Percentiles rank a stretch among this genome's conserved stretches.
phyloP scores from a whole-genome alignment of 2,329 filamentous ascomycete species.

The Trichoderma endophyticum region DNA sequence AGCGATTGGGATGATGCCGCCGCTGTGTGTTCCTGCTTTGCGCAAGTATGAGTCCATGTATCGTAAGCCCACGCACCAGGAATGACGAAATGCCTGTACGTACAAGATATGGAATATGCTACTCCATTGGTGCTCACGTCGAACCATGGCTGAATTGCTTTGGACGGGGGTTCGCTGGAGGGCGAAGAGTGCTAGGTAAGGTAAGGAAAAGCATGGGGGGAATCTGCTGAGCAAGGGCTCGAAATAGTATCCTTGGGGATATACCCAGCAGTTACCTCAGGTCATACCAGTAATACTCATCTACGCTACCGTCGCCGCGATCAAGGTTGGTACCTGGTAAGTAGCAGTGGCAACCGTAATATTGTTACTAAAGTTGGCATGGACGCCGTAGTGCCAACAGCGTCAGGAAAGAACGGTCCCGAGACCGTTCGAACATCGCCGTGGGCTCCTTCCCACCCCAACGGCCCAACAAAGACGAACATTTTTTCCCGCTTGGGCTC shows the following conservation, averaged over 20 bases:
- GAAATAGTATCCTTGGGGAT: neutral
- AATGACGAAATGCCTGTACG: neutral
- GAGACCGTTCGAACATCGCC: neutral
- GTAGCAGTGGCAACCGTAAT: neutral
- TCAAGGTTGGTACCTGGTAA: neutral
- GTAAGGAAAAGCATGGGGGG: neutral
- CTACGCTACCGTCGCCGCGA: neutral
- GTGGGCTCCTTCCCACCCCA: neutral
- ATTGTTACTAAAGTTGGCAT: constrained; percentile 11
- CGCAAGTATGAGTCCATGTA: neutral
- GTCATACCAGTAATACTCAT: neutral
- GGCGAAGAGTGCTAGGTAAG: too few relatives aligned
- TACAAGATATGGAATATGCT: neutral
- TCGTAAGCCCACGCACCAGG: neutral
- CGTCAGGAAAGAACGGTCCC: neutral
- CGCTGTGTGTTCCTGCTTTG: neutral
- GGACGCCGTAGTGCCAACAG: constrained; percentile 3
- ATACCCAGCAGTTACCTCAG: neutral
- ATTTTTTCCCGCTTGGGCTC: neutral
- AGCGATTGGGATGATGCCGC: neutral
- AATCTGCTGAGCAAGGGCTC: neutral
- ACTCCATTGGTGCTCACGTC: neutral
- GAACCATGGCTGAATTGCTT: neutral
- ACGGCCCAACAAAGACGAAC: neutral
- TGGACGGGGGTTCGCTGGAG: neutral